Conservation (phyloP, 257 asterid genomes). For the Capsicum baccatum region DNA sequence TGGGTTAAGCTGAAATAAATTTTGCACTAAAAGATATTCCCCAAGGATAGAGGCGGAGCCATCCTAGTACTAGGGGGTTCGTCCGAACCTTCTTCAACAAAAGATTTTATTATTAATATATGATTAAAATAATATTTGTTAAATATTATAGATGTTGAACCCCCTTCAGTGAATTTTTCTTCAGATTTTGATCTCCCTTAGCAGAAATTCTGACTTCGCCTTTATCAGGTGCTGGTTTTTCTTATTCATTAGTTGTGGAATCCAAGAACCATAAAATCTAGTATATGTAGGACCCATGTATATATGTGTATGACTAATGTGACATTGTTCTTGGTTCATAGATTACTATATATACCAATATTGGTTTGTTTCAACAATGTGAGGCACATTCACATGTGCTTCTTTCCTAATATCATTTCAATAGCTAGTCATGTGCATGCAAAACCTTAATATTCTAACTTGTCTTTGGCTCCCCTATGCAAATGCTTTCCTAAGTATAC, state of each 20-base stretch:
- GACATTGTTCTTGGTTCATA: conserved; percentile 26
- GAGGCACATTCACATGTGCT: conserved; percentile 32
- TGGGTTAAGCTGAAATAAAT: not conserved
- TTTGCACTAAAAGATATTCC: not conserved
- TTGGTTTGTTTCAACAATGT: not conserved
- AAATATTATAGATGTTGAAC: too few relatives aligned
- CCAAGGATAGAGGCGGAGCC: not conserved
- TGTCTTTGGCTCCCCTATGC: not conserved
- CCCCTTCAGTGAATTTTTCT: too few relatives aligned
- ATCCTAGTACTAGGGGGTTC: too few relatives aligned
- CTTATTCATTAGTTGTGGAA: not conserved
- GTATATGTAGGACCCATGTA: conserved; percentile 9
- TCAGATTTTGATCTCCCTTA: too few relatives aligned
- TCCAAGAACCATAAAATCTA: not conserved
- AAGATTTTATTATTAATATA: too few relatives aligned
- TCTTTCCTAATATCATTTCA: conserved; percentile 27
- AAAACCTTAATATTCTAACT: conserved; percentile 15
- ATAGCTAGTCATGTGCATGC: conserved; percentile 33
- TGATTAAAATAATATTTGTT: too few relatives aligned
- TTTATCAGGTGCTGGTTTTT: not conserved
- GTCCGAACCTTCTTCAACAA: too few relatives aligned
- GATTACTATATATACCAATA: conserved; percentile 11
- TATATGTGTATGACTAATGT: not conserved
- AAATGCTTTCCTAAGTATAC: not conserved
- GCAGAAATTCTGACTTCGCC: too few relatives aligned